phyloP scores from a whole-genome alignment of 2,329 filamentous ascomycete species.

The Lachnellula hyalina region DNA sequence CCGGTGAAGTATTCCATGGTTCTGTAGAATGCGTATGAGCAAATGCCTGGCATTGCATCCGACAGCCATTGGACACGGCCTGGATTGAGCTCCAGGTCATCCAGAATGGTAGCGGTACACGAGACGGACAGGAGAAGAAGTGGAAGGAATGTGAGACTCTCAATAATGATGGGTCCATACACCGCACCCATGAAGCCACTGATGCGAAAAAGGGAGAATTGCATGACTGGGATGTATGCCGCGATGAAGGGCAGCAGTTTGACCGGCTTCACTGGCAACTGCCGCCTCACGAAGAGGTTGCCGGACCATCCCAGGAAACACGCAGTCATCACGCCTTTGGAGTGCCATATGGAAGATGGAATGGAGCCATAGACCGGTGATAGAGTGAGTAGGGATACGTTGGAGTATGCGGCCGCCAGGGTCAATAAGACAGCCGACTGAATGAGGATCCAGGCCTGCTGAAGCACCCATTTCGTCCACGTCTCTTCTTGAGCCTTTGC shows the following conservation, averaged over 20 bases:
- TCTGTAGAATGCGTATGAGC: slow-evolving; percentile 61
- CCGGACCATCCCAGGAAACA: slow-evolving; percentile 68
- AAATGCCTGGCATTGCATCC: slow-evolving; percentile 60
- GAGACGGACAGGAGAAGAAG: slow-evolving; percentile 59
- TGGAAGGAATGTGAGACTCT: slow-evolving; percentile 67
- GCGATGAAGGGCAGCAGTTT: slow-evolving; percentile 66
- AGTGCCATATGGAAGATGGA: slow-evolving; percentile 68
- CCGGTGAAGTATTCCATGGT: slow-evolving; percentile 33
- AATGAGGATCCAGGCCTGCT: slow-evolving; percentile 26
- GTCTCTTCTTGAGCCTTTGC: slow-evolving; percentile 31
- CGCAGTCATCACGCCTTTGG: slow-evolving; percentile 57
- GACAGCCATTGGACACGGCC: slow-evolving; percentile 50
- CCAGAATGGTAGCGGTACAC: slow-evolving; percentile 59
- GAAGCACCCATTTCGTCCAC: slow-evolving; percentile 24
- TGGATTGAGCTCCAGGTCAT: slow-evolving; percentile 50
- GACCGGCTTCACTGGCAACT: slow-evolving; percentile 44
- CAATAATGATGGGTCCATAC: slow-evolving; percentile 71
- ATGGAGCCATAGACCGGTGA: slow-evolving; percentile 87
- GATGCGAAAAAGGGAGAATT: slow-evolving; percentile 64
- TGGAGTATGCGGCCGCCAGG: slow-evolving; percentile 59
- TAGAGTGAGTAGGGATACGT: slow-evolving; percentile 68
- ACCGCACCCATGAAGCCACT: slow-evolving; percentile 62
- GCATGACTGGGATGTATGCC: slow-evolving; percentile 66
- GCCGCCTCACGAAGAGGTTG: slow-evolving; percentile 50
- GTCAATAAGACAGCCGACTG: slow-evolving; percentile 42